Base-by-base conservation (phyloP, 2,329 filamentous ascomycete species). In the Colletotrichum sp. region DNA sequence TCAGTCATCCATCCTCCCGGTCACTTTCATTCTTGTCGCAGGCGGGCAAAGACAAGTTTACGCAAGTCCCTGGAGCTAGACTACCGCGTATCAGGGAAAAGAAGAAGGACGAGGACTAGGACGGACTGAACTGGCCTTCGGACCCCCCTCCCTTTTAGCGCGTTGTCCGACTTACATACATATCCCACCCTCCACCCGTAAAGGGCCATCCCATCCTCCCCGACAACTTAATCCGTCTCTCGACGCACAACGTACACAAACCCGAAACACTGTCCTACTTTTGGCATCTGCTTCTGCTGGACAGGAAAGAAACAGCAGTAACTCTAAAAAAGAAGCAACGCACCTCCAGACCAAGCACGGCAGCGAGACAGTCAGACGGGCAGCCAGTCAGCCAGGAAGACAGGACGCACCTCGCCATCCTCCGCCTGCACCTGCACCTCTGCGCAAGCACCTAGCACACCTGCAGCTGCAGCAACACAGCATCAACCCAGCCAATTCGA, bases 241-340 rank as follows among this genome's bases (percentile, higher is more conserved):
- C 65, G 70, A 73, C 32, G 74, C 74, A 76, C 74, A 74, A 74
- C 74, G 65, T 60, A 74, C 74, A 65, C 64, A 64, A 76, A 76
- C 71, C 70, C 74, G 74, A 76, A 76, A 76, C 74, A 69, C 70
- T 66, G 65, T 74, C 64, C 70, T 76, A 68, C 70, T 76, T 69
- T 74, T 74, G 70, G 74, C 70, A 76, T 69, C 59, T 69, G 65
- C 74, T 74, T 76, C 71, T 76, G 74, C 74, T 76, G 70, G 74
- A 59, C 70, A 74, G 74, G 70, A 74, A 74, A 72, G 74, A 66
- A 71, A 67, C 39, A 75, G 52, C 49, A 75, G 59, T 71, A 76
- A 76, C 70, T 68, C 26, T 74, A 66, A 73, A 63, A 57, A 24
- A 60, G 30, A 73, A 36, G 60, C 28, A 44, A 49, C 36, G 59